Conservation (phyloP, 192 early-diverging fungal genomes). For the Coemansia sp. region DNA sequence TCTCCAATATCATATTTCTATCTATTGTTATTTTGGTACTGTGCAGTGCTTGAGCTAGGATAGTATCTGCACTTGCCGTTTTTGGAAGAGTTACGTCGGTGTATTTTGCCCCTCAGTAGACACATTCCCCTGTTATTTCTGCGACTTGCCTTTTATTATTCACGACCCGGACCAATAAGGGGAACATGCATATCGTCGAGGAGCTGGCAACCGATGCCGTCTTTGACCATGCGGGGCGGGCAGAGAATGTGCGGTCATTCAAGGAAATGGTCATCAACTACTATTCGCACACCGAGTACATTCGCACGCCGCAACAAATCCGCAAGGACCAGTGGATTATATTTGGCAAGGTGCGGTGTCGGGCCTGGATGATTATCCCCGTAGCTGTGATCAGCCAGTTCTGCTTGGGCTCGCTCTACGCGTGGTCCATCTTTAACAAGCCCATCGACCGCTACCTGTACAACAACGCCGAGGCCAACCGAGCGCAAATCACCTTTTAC, state of each 20-base stretch:
- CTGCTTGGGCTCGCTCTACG: constrained; percentile 71
- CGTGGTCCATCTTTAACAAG: constrained; percentile 74
- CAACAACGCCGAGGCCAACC: constrained; percentile 51
- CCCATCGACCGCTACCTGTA: constrained; percentile 63
- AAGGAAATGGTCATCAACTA: constrained; percentile 46
- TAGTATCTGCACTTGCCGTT: neutral
- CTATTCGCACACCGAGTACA: constrained; percentile 57
- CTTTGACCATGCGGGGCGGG: constrained; percentile 26
- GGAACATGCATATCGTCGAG: constrained; percentile 30
- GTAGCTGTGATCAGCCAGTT: constrained; percentile 71
- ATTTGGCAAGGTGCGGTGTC: constrained; percentile 55
- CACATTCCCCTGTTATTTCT: too few relatives aligned
- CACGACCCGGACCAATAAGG: neutral
- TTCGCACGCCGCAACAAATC: constrained; percentile 58
- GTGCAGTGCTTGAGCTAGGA: neutral
- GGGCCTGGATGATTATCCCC: constrained; percentile 66
- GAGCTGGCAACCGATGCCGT: constrained; percentile 45
- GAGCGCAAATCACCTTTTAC: constrained; percentile 67
- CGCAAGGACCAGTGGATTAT: constrained; percentile 55
- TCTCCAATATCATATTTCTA: too few relatives aligned
- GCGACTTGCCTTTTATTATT: too few relatives aligned
- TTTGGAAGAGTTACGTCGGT: neutral
- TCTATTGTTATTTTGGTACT: neutral
- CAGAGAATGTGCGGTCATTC: constrained; percentile 29
- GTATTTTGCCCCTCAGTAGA: too few relatives aligned